These are phyloP conservation scores for Eudorina sp. DNA, from an alignment of 139 green algal species.

Conservation along the genomic window DNA sequence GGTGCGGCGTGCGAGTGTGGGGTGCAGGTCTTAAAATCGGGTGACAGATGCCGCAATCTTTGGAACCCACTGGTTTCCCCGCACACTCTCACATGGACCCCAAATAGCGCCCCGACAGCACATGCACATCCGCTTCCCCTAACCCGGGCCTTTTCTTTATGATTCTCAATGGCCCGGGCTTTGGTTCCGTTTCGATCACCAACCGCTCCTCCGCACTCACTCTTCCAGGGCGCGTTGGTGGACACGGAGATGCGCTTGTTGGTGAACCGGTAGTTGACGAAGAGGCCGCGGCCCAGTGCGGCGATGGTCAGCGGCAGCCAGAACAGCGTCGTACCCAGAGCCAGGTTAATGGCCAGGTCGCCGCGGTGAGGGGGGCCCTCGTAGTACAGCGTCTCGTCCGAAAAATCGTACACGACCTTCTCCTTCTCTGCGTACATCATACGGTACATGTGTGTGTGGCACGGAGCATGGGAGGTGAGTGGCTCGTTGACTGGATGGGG, in stretches of 20 bases:
- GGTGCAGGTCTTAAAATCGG: too few species aligned
- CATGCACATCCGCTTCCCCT: too few species aligned
- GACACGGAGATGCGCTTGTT: constrained; percentile 84
- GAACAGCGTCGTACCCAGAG: constrained; percentile 83
- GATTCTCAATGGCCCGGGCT: too few species aligned
- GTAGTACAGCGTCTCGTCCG: constrained; percentile 12
- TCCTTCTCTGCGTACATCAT: constrained; percentile 33
- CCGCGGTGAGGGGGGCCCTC: constrained; percentile 70
- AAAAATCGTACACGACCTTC: constrained; percentile 48
- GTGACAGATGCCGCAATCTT: too few species aligned
- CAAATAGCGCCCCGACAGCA: too few species aligned
- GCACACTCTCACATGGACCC: too few species aligned
- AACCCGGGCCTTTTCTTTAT: too few species aligned
- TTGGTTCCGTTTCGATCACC: too few species aligned
- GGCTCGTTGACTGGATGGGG: background rate
- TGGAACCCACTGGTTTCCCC: too few species aligned
- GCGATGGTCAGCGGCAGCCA: constrained; percentile 90
- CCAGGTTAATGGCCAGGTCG: constrained; percentile 89
- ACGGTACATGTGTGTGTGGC: background rate
- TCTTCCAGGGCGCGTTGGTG: constrained; percentile 90
- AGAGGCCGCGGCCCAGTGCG: constrained; percentile 76
- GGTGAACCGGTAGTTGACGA: constrained; percentile 93
- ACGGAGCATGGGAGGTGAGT: background rate
- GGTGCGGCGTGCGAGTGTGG: too few species aligned
- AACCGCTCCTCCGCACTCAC: constrained; percentile 51